Base-by-base conservation (phyloP, 2,329 filamentous ascomycete genomes). In the Chaetothyriales sp. region DNA sequence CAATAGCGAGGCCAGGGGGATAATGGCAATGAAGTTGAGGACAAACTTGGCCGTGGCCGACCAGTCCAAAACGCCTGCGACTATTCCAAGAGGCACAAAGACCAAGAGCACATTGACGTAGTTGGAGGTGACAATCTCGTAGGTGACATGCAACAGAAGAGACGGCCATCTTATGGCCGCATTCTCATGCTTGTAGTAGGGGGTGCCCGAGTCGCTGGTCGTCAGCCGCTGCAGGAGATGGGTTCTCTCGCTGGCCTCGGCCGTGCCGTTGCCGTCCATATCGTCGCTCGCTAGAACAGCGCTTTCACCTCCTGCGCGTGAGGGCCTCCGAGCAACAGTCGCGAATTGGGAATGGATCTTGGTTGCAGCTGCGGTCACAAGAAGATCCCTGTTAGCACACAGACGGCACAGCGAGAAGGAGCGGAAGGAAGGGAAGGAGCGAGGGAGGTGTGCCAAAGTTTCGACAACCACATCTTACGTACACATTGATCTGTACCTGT, bases 21-120 rank as follows among this genome's bases (percentile, higher is more conserved):
- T 72, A 58, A 81, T 81, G 48, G 78, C 78, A 53, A 81, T 68
- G 65, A 81, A 81, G 64, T 81, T 81, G 60, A 81, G 68, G 44
- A 73, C 60, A 63, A 82, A 82, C 53, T 80, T 70, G n/a, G 71
- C 69, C 2, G 73, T 76, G 1, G 78, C 73, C 57, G 73, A 69
- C 72, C 76, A 77, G 19, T 67, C 63, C 51, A 80, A 49, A 83
- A 73, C 57, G 82, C 75, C 77, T 22, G 79, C 68, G 46, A 79
- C 62, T 58, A 83, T 82, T 50, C 79, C 79, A 39, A 79, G 62
- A 2, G 79, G 79, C n/a, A 82, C 78, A 58, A 81, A 81, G 55
- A 82, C 66, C 49, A 83, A 71, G 18, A 83, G 65, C 47, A 81
- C 62, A 59, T 83, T 82, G 55, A 73, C 80, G 66, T 71, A 72